Conservation (phyloP, 2,329 filamentous ascomycete genomes). For the Colletotrichum viniferum region DNA sequence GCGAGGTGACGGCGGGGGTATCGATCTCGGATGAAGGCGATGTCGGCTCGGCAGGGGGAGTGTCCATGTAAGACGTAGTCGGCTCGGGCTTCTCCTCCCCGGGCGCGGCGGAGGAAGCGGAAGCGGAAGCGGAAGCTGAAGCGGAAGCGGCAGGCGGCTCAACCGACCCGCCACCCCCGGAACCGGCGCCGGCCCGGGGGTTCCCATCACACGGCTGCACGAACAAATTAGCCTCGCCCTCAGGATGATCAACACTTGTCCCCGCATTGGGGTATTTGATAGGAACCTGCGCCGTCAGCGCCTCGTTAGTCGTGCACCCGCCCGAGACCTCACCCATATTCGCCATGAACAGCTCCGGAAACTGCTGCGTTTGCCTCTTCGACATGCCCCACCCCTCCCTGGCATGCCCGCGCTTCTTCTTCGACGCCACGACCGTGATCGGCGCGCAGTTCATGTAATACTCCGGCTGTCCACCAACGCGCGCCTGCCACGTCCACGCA, state of each 20-base stretch:
- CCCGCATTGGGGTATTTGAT: not conserved
- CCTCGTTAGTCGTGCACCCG: conserved; percentile 8
- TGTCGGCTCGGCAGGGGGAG: not conserved
- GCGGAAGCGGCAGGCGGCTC: not conserved
- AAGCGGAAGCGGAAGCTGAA: not conserved
- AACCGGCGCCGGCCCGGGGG: not conserved
- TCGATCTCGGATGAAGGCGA: not conserved
- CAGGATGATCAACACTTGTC: not conserved
- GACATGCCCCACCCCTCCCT: not conserved
- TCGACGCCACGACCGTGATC: not conserved
- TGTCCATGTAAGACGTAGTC: not conserved
- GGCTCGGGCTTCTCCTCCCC: not conserved
- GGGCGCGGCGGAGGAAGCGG: not conserved
- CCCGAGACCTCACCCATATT: conserved; percentile 6
- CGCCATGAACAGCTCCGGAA: conserved; percentile 14
- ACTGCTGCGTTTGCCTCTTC: not conserved
- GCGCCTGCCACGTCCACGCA: conserved; percentile 17
- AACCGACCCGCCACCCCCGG: not conserved
- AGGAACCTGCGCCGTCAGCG: not conserved
- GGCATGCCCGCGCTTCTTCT: not conserved
- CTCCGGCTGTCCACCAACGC: not conserved
- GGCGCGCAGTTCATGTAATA: conserved; percentile 20
- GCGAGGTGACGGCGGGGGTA: not conserved
- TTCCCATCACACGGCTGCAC: conserved; percentile 10
- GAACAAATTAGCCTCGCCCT: conserved; percentile 5